These are phyloP conservation scores for Xylaria sp. DNA, from an alignment of 2,329 filamentous ascomycete species.

Conservation along the genomic window DNA sequence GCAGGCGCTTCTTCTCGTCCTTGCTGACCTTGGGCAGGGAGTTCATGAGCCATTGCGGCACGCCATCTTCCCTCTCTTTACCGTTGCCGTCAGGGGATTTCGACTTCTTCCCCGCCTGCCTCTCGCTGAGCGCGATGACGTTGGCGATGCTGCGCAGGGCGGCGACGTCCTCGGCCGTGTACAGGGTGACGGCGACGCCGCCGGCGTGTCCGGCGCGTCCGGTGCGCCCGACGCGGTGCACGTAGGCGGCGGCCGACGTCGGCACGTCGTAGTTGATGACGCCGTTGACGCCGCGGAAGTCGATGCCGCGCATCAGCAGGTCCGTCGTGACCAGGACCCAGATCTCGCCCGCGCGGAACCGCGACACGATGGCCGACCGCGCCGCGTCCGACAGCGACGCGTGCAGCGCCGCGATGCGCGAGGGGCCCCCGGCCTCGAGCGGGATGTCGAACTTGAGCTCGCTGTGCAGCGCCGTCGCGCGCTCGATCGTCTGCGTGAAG, in stretches of 20 bases:
- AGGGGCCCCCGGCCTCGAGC: constrained; percentile 78
- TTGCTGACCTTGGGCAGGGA: constrained; percentile 83
- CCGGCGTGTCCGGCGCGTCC: constrained; percentile 85
- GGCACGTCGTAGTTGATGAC: constrained; percentile 98
- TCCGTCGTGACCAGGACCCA: constrained; percentile 98
- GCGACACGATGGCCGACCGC: constrained; percentile 80
- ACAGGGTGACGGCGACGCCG: constrained; percentile 89
- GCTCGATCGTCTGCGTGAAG: constrained; percentile 93
- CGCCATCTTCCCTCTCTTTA: constrained; percentile 57
- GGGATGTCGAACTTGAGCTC: constrained; percentile 96
- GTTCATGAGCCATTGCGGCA: constrained; percentile 87
- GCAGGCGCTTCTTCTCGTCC: constrained; percentile 80
- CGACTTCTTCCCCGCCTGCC: constrained; percentile 63
- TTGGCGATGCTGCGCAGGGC: constrained; percentile 90
- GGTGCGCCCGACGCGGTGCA: constrained; percentile 90
- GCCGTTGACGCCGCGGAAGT: constrained; percentile 93
- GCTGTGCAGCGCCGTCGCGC: constrained; percentile 82
- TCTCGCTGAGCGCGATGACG: constrained; percentile 83
- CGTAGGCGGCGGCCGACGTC: constrained; percentile 84
- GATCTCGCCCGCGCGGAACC: constrained; percentile 87
- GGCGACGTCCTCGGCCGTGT: constrained; percentile 92
- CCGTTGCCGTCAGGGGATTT: no score
- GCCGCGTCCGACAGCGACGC: constrained; percentile 78
- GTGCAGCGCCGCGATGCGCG: constrained; percentile 87
- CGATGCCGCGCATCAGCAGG: constrained; percentile 85